Conservation (phyloP, 805 yeast species). For the Barnettozyma salicaria region DNA sequence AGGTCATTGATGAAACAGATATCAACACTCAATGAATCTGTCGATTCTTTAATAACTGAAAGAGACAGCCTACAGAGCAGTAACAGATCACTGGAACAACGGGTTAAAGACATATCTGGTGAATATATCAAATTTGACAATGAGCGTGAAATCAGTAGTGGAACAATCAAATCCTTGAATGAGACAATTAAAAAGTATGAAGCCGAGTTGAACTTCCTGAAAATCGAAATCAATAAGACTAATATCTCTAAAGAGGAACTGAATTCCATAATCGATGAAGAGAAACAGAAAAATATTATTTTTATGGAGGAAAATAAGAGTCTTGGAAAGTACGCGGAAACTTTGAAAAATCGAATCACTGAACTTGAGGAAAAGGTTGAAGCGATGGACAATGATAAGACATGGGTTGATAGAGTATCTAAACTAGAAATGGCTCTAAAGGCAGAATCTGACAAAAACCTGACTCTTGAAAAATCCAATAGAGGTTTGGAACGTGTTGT, state of each 20-base stretch:
- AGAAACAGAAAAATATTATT: slow-evolving; percentile 50
- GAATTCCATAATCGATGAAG: slow-evolving; percentile 27
- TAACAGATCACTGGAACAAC: slow-evolving; percentile 40
- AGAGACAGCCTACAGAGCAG: slow-evolving; percentile 53
- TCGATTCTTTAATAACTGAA: slow-evolving; percentile 56
- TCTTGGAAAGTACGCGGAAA: slow-evolving; percentile 47
- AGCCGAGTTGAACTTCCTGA: slow-evolving; percentile 27
- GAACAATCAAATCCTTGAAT: slow-evolving; percentile 14
- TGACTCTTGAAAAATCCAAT: slow-evolving; percentile 46
- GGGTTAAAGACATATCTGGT: slow-evolving; percentile 35
- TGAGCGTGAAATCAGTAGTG: slow-evolving; percentile 23
- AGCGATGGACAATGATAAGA: slow-evolving; percentile 45
- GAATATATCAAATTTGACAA: slow-evolving; percentile 34
- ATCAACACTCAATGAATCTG: slow-evolving; percentile 47
- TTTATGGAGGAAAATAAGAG: slow-evolving; percentile 64
- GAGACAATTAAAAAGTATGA: slow-evolving; percentile 25
- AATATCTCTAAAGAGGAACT: slow-evolving; percentile 23
- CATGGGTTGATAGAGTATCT: slow-evolving; percentile 53
- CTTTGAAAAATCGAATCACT: slow-evolving; percentile 40
- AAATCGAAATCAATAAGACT: slow-evolving; percentile 25
- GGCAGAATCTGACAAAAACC: slow-evolving; percentile 39
- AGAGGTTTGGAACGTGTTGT: slow-evolving; percentile 46
- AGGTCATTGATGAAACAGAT: slow-evolving; percentile 47
- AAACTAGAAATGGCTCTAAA: slow-evolving; percentile 48
- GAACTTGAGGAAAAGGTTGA: slow-evolving; percentile 41